Base-by-base conservation (phyloP, 2,329 filamentous ascomycete species). In the Trichoderma sp. region DNA sequence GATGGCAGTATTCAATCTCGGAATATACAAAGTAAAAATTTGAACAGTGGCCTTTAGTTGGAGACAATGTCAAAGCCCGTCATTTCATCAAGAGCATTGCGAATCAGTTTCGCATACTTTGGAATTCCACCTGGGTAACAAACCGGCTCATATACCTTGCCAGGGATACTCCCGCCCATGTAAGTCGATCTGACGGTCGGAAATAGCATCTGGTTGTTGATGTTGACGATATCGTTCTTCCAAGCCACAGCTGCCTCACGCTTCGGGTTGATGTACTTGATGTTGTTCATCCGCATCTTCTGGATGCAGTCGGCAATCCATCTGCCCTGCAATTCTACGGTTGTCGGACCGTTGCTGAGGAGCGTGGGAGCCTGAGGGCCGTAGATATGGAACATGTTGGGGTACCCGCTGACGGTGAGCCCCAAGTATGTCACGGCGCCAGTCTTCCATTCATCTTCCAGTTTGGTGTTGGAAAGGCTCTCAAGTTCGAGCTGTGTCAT, bases 281-380 rank as follows among this genome's bases (percentile, higher is more conserved):
- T 76, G 1, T 73, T 71, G 47, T 82, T 75, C 1, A 69, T 68
- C 68, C 78, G 72, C 68, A 86, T 81, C 71, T 83, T 79, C 43
- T 77, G 73, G 62, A 88, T 83, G 50, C 73, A 72, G 54, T 83
- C 80, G 17, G 78, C 76, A 63, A 87, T 82, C 83, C 83, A 88
- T 0, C 82, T 76, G 2, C 83, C 85, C 69, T 88, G 85, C 1
- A 84, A 70, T 67, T 87, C 83, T 7, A 83, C 79, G 1, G 77
- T 80, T 0, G 81, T 79, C 0, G 86, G 85, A 0, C 85, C 85
- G 68, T 88, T 88, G 70, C 78, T 73, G 5, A 87, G 75, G 0
- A 83, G 78, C 0, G 84, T 86, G 0, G 85, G 85, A 0, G 77
- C 82, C n/a, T 88, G 85, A 0, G 80, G 76, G 0, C 85, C 85